Conservation (phyloP, 495 filamentous ascomycete genomes). For the Xylaria castorea region DNA sequence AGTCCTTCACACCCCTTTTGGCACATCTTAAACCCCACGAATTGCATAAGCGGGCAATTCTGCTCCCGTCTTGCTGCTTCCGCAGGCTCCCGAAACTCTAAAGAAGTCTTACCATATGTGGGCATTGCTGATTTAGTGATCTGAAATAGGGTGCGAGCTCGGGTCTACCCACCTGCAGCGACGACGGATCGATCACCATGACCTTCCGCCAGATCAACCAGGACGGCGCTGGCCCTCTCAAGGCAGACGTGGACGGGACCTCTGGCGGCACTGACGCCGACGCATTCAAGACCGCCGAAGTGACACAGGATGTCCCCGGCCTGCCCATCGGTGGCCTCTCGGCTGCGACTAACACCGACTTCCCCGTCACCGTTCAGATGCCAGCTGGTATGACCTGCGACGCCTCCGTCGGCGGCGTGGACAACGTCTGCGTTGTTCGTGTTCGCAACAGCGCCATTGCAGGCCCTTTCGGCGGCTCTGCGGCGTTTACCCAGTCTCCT, state of each 20-base stretch:
- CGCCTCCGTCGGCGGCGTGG: slow-evolving; percentile 56
- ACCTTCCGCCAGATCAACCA: slow-evolving; percentile 61
- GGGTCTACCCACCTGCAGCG: slow-evolving; percentile 60
- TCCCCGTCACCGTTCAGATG: slow-evolving; percentile 64
- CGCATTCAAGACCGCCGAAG: slow-evolving; percentile 61
- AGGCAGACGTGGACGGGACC: slow-evolving; percentile 58
- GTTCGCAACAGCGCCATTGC: slow-evolving; percentile 62
- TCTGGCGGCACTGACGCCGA: slow-evolving; percentile 60
- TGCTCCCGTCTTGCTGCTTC: neutral
- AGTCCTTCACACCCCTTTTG: neutral
- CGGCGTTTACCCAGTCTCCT: slow-evolving; percentile 57
- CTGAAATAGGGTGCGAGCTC: slow-evolving; percentile 38
- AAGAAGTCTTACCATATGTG: neutral
- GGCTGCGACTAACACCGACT: slow-evolving; percentile 57
- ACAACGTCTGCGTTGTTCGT: slow-evolving; percentile 64
- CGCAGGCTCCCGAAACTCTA: neutral
- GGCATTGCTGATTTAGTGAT: neutral
- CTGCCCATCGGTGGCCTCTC: slow-evolving; percentile 57
- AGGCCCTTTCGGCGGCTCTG: slow-evolving; percentile 67
- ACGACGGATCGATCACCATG: slow-evolving; percentile 63
- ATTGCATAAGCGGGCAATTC: neutral
- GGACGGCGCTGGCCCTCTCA: slow-evolving; percentile 58
- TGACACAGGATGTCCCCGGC: slow-evolving; percentile 66
- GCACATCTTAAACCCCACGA: neutral
- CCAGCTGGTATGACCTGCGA: slow-evolving; percentile 67